Percentiles rank a stretch among this genome's conserved stretches.
phyloP scores from a whole-genome alignment of 2,329 filamentous ascomycete species.

The Penicillium digitatum region DNA sequence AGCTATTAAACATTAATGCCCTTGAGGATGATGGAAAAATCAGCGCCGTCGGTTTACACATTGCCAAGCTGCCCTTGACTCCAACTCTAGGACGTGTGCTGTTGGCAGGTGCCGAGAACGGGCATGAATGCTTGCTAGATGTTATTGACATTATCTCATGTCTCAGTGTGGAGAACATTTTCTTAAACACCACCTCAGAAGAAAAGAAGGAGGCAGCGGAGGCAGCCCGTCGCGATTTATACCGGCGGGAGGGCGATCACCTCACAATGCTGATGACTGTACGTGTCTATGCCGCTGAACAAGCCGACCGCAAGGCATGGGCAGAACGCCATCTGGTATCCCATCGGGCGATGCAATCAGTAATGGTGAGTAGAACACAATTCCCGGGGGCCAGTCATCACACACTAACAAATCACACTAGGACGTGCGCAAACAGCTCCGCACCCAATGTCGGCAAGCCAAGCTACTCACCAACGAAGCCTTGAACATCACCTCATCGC shows the following conservation, averaged over 20 bases:
- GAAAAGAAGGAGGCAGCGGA: conserved; percentile 58
- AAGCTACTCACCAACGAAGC: conserved; percentile 38
- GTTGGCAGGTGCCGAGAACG: conserved; percentile 68
- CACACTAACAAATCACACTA: conserved; percentile 18
- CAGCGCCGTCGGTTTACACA: conserved; percentile 67
- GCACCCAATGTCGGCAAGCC: conserved; percentile 51
- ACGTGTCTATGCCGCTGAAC: conserved; percentile 56
- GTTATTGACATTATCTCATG: conserved; percentile 77
- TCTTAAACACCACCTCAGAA: conserved; percentile 56
- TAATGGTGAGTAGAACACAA: conserved; percentile 47
- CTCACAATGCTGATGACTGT: conserved; percentile 60
- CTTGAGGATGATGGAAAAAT: conserved; percentile 69
- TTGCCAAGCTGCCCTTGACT: conserved; percentile 78
- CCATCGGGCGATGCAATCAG: conserved; percentile 62
- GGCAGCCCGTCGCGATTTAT: conserved; percentile 53
- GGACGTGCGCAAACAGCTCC: conserved; percentile 61
- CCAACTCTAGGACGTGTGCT: conserved; percentile 78
- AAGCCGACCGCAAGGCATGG: conserved; percentile 58
- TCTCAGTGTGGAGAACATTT: conserved; percentile 62
- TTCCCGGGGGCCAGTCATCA: neutral
- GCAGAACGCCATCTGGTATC: conserved; percentile 56
- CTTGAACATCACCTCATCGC: conserved; percentile 15
- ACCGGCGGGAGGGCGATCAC: conserved; percentile 60
- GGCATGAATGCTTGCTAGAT: conserved; percentile 70
- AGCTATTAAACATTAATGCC: conserved; percentile 74